A percentile compares a stretch with the other conserved stretches of the same genome.
Conservation (phyloP, 129 eudicot genomes). For the Kitagawia praeruptora region DNA sequence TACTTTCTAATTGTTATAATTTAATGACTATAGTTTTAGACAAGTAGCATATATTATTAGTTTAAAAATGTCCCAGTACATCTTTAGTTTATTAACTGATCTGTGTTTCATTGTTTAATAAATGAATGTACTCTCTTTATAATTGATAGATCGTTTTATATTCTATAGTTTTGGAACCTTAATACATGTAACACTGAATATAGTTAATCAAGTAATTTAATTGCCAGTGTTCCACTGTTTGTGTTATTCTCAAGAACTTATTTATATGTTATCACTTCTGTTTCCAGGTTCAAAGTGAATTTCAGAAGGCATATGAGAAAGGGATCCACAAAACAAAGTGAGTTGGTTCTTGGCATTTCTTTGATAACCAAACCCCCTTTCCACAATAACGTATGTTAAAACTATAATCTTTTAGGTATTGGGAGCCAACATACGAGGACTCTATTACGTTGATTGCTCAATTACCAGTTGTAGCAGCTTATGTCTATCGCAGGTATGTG, state of each 20-base stretch:
- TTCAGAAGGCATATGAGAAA: constrained; percentile 96
- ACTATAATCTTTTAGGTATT: constrained; percentile 45
- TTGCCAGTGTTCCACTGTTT: not conserved
- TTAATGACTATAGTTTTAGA: not conserved
- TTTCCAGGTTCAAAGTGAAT: constrained; percentile 86
- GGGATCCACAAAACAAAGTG: constrained; percentile 95
- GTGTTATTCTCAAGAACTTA: not conserved
- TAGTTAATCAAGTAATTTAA: not conserved
- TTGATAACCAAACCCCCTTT: constrained; percentile 1
- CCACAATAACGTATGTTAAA: constrained; percentile 5
- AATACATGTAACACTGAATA: not conserved
- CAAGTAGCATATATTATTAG: not conserved
- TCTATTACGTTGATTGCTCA: constrained; percentile 89
- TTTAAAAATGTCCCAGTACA: not conserved
- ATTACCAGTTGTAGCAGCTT: constrained; percentile 89
- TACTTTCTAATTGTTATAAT: not conserved
- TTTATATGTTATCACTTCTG: not conserved
- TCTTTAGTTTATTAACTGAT: not conserved
- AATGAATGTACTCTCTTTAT: not conserved
- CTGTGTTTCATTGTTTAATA: not conserved
- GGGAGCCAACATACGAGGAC: constrained; percentile 98
- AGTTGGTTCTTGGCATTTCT: constrained; percentile 17
- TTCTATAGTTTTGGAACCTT: not conserved
- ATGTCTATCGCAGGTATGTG: constrained; percentile 83
- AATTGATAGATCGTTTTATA: not conserved